These are phyloP conservation scores for Ocimum tenuiflorum DNA, from an alignment of 257 asterid species.

Conservation along the genomic window DNA sequence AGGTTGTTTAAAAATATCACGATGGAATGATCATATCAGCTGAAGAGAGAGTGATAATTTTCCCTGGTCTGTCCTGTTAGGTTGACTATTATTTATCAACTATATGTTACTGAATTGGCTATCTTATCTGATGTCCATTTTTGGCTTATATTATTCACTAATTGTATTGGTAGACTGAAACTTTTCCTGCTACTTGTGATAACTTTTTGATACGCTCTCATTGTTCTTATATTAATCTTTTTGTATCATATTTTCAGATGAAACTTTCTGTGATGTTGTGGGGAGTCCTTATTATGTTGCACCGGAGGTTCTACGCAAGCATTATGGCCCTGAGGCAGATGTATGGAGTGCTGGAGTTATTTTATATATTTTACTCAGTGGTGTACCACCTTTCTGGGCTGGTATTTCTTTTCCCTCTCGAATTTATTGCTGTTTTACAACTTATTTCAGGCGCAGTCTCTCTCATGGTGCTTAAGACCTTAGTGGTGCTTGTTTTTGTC, in stretches of 20 bases:
- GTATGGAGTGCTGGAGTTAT: slow-evolving; percentile 98
- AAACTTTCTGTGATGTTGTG: slow-evolving; percentile 73
- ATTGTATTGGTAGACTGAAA: neutral
- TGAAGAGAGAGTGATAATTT: neutral
- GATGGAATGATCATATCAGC: neutral
- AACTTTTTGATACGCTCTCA: neutral
- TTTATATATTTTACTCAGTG: slow-evolving; percentile 84
- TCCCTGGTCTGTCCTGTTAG: neutral
- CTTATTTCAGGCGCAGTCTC: neutral
- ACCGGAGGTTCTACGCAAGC: slow-evolving; percentile 85
- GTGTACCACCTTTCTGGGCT: slow-evolving; percentile 95
- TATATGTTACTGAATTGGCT: neutral
- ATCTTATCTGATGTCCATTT: neutral
- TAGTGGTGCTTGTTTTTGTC: slow-evolving; percentile 11
- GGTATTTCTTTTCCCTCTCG: slow-evolving; percentile 34
- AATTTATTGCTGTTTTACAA: neutral
- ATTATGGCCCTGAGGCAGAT: slow-evolving; percentile 88
- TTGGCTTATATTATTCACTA: neutral
- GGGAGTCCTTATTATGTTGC: slow-evolving; percentile 97
- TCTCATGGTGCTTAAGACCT: slow-evolving; percentile 11
- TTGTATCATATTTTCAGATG: slow-evolving; percentile 40
- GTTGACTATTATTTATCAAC: neutral
- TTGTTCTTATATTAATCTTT: neutral
- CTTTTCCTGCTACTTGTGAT: neutral
- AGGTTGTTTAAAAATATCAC: no score